These are phyloP conservation scores for Aspergillus floridensis DNA, from an alignment of 2,329 filamentous ascomycete species.

Conservation along the genomic window DNA sequence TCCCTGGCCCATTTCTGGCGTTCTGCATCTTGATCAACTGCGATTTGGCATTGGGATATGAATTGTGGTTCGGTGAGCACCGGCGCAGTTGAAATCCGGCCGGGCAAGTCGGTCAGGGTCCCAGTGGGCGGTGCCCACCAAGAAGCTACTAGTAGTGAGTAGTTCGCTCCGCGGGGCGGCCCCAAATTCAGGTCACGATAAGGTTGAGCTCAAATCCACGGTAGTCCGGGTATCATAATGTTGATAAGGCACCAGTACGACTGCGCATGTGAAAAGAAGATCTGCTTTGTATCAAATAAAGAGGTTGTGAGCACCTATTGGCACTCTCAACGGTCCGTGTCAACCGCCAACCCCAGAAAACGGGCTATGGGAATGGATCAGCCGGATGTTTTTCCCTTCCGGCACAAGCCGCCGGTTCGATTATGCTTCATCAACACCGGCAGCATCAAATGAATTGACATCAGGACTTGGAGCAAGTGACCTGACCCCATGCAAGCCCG, in stretches of 20 bases:
- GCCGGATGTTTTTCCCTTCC: background rate
- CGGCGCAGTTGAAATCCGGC: constrained; percentile 9
- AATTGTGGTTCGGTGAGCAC: constrained; percentile 4
- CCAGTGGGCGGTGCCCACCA: constrained; percentile 2
- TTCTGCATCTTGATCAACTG: constrained; percentile 45
- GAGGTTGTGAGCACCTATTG: background rate
- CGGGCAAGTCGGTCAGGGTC: constrained; percentile 12
- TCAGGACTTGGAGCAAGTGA: too few species aligned
- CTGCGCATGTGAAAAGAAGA: background rate
- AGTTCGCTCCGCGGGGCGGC: constrained; percentile 13
- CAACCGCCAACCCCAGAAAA: constrained; percentile 1
- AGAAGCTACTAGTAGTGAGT: background rate
- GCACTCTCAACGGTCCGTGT: background rate
- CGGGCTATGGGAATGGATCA: constrained; percentile 7
- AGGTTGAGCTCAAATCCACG: background rate
- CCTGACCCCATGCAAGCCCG: too few species aligned
- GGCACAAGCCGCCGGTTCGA: background rate
- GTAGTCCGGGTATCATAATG: background rate
- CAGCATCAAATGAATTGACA: background rate
- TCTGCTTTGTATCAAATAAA: background rate
- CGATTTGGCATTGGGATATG: constrained; percentile 25
- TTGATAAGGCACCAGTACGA: background rate
- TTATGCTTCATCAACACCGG: background rate
- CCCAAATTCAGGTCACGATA: background rate
- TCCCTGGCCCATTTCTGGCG: constrained; percentile 45